Evolutionary conservation across 2,329 filamentous ascomycete species (phyloP).

Genomic region (Alternaria hordeiaustralica): DNA sequence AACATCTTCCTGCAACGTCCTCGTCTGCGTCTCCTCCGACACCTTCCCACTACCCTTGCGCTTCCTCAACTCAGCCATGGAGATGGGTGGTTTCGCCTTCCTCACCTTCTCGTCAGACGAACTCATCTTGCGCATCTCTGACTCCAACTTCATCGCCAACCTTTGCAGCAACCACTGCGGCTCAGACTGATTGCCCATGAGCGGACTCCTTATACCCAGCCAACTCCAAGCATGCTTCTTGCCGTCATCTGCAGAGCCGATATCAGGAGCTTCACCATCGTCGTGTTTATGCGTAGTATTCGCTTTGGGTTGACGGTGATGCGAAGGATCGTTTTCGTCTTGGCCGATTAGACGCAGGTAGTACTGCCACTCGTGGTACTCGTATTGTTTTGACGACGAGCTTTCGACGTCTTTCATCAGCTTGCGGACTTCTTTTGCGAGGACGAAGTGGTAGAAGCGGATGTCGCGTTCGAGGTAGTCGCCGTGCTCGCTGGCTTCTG

Average conservation of each 20-base stretch:
- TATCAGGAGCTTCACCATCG: slow-evolving; percentile 31
- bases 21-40: slow-evolving; percentile 5
- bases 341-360: slow-evolving; percentile 48
- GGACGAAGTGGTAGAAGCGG: slow-evolving; percentile 59
- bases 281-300: slow-evolving; percentile 19
- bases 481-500: slow-evolving; percentile 50
- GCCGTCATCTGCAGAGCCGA: slow-evolving; percentile 41
- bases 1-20: slow-evolving; percentile 14
- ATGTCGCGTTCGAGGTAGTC: slow-evolving; percentile 56
- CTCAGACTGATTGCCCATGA: slow-evolving; percentile 73
- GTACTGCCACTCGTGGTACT: slow-evolving; percentile 50
- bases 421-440: slow-evolving; percentile 53
- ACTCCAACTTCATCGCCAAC: slow-evolving; percentile 63
- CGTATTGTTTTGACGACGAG: slow-evolving; percentile 49
- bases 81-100: slow-evolving; percentile 41
- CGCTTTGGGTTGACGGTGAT: slow-evolving; percentile 42
- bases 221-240: slow-evolving; percentile 73
- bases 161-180: slow-evolving; percentile 75
- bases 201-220: slow-evolving; percentile 71
- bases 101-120: slow-evolving; percentile 19
- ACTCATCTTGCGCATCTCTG: slow-evolving; percentile 42
- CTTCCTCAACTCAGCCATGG: slow-evolving; percentile 36
- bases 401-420: slow-evolving; percentile 52
- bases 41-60: not conserved
- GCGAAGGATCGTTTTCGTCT: slow-evolving; percentile 48